A percentile compares a stretch with the other conserved stretches of the same genome.
These are phyloP conservation scores for Fusarium sp. DNA, from an alignment of 2,329 filamentous ascomycete genomes.

Conservation along the genomic window DNA sequence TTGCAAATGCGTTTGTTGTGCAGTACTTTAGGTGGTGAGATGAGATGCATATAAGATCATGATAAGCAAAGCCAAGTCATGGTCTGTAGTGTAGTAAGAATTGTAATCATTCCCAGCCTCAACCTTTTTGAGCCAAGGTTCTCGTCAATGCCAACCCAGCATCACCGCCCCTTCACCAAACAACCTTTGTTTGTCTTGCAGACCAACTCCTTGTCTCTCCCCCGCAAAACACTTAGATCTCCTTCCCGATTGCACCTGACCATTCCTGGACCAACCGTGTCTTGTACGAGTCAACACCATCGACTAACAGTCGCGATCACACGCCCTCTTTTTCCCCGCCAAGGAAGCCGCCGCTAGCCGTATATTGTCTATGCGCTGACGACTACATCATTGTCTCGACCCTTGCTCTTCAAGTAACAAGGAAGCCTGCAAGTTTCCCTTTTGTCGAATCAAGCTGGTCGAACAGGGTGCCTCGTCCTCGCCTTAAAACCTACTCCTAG, in stretches of 20 bases:
- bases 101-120: background rate
- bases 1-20: background rate
- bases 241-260: conserved; percentile 35
- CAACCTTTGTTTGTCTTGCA: conserved; percentile 11
- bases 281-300: conserved; percentile 26
- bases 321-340: conserved; percentile 36
- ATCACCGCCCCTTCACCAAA: background rate
- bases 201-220: conserved; percentile 19
- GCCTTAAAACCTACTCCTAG: background rate
- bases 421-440: conserved; percentile 8
- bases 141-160: background rate
- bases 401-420: conserved; percentile 12
- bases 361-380: conserved; percentile 33
- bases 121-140: background rate
- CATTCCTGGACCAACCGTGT: conserved; percentile 33
- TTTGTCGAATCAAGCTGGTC: background rate
- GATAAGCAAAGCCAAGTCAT: conserved; percentile 9
- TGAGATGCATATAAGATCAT: conserved; percentile 25
- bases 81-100: background rate
- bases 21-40: conserved; percentile 13
- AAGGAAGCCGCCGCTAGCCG: conserved; percentile 41
- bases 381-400: conserved; percentile 37
- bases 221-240: conserved; percentile 32
- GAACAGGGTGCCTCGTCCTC: background rate
- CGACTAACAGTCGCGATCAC: conserved; percentile 37